Percentiles rank a stretch among this genome's conserved stretches.
Evolutionary conservation across 2,329 filamentous ascomycete genomes (phyloP).

Genomic region (Exophiala alcalophila): DNA sequence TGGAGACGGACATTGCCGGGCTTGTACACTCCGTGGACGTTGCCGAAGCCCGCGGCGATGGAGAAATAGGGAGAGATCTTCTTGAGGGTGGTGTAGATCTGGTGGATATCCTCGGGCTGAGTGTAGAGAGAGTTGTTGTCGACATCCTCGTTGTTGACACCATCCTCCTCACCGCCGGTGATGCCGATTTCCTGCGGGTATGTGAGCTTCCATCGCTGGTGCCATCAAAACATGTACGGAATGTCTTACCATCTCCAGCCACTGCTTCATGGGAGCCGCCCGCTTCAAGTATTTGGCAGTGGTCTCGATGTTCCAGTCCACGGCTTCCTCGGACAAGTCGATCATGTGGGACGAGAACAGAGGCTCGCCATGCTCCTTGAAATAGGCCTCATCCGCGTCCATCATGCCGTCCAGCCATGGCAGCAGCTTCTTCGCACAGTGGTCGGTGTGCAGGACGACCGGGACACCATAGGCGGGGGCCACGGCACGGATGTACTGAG

Average conservation of each 20-base stretch:
- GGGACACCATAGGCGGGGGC: slow-evolving; percentile 85
- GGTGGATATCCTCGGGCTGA: slow-evolving; percentile 92
- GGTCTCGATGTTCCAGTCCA: slow-evolving; percentile 87
- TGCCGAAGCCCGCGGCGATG: slow-evolving; percentile 96
- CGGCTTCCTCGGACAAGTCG: slow-evolving; percentile 87
- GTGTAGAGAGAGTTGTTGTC: slow-evolving; percentile 98
- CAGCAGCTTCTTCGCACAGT: slow-evolving; percentile 99
- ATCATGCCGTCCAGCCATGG: slow-evolving; percentile 97
- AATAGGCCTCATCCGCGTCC: slow-evolving; percentile 89
- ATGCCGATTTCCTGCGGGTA: slow-evolving; percentile 72
- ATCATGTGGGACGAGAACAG: slow-evolving; percentile 99
- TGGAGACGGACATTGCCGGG: slow-evolving; percentile 95
- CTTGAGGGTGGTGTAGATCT: slow-evolving; percentile 81
- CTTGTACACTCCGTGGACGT: slow-evolving; percentile 99
- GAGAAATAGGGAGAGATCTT: slow-evolving; percentile 94
- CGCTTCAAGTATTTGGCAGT: slow-evolving; percentile 93
- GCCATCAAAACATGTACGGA: too few relatives aligned
- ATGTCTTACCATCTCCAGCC: slow-evolving; percentile 93
- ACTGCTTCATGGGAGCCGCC: slow-evolving; percentile 94
- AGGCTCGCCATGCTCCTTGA: slow-evolving; percentile 88
- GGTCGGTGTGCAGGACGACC: slow-evolving; percentile 93
- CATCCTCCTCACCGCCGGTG: slow-evolving; percentile 95
- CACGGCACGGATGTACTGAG: slow-evolving; percentile 87
- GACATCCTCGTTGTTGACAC: slow-evolving; percentile 96
- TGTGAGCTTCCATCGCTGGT: slow-evolving; percentile 13